phyloP scores from a whole-genome alignment of 1,284 basidiomycete species.

The Ganoderma sp. region DNA sequence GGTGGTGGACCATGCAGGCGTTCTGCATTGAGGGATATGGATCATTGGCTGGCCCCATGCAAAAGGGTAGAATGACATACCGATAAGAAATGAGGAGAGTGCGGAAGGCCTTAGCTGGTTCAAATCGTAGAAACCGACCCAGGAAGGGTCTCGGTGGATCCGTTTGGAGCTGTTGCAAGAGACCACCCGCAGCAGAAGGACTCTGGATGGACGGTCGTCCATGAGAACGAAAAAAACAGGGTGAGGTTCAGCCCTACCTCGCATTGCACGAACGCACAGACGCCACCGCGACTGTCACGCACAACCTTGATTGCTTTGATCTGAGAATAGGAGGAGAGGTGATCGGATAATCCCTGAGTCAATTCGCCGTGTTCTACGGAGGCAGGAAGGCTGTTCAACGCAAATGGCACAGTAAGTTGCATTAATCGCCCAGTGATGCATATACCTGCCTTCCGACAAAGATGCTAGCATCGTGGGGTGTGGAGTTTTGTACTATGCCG shows the following conservation, averaged over 20 bases:
- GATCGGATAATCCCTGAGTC: slow-evolving; percentile 59
- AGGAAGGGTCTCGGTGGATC: slow-evolving; percentile 63
- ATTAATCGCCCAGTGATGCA: neutral
- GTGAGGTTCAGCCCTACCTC: slow-evolving; percentile 52
- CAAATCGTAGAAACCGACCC: slow-evolving; percentile 73
- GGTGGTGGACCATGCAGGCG: neutral
- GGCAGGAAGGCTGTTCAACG: slow-evolving; percentile 62
- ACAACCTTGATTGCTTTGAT: slow-evolving; percentile 76
- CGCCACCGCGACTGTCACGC: slow-evolving; percentile 73
- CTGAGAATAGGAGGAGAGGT: slow-evolving; percentile 65
- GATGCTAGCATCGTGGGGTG: slow-evolving; percentile 75
- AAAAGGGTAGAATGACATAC: slow-evolving; percentile 44
- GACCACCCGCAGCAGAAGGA: slow-evolving; percentile 57
- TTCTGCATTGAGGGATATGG: neutral
- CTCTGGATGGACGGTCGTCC: slow-evolving; percentile 47
- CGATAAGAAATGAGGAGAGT: slow-evolving; percentile 76
- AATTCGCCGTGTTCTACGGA: slow-evolving; percentile 69
- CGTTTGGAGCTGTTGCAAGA: slow-evolving; percentile 65
- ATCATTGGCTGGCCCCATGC: neutral
- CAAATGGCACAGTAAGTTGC: slow-evolving; percentile 14
- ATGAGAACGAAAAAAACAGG: slow-evolving; percentile 22
- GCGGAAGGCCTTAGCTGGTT: slow-evolving; percentile 77
- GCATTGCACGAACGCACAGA: slow-evolving; percentile 83
- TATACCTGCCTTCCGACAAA: slow-evolving; percentile 74
- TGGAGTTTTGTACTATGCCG: slow-evolving; percentile 38